A percentile compares a stretch with the other conserved stretches of the same genome.
Conservation (phyloP, 1,139 yeast genomes). For the Candida sojae region DNA sequence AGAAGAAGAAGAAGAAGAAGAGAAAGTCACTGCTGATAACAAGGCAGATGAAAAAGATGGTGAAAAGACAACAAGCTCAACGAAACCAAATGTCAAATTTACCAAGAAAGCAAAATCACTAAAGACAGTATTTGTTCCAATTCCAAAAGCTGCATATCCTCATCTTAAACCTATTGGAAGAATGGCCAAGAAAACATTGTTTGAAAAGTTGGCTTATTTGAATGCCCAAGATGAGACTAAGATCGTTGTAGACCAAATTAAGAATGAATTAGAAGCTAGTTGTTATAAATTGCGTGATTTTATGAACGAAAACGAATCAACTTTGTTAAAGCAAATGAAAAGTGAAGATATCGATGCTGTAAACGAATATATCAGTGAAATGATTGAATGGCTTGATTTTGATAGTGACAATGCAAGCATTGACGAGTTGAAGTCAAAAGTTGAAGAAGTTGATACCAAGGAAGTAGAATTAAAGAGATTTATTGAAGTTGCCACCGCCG, state of each 20-base stretch:
- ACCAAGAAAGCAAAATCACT: slow-evolving; percentile 22
- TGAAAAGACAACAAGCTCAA: slow-evolving; percentile 16
- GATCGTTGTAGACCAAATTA: slow-evolving; percentile 46
- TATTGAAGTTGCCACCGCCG: slow-evolving; percentile 29
- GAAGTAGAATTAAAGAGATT: slow-evolving; percentile 22
- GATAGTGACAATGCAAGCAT: slow-evolving; percentile 60
- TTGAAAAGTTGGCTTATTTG: slow-evolving; percentile 31
- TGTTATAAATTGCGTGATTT: slow-evolving; percentile 58
- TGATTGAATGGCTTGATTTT: slow-evolving; percentile 78
- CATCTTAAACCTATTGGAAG: slow-evolving; percentile 48
- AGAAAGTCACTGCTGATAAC: background rate
- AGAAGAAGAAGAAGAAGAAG: slow-evolving; percentile 13
- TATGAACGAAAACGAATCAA: slow-evolving; percentile 50
- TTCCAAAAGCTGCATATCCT: slow-evolving; percentile 36
- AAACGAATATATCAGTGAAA: slow-evolving; percentile 39
- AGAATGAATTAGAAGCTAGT: slow-evolving; percentile 58
- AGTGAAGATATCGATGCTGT: slow-evolving; percentile 31
- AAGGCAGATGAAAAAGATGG: slow-evolving; percentile 15
- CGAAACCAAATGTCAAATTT: slow-evolving; percentile 15
- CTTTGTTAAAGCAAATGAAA: slow-evolving; percentile 33
- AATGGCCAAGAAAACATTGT: slow-evolving; percentile 36
- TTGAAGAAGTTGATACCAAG: slow-evolving; percentile 20
- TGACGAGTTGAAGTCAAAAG: slow-evolving; percentile 36
- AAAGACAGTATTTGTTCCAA: slow-evolving; percentile 16
- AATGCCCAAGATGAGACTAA: slow-evolving; percentile 49